These are phyloP conservation scores for Monilinia vaccinii-corymbosi DNA, from an alignment of 2,329 filamentous ascomycete species.

Conservation along the genomic window DNA sequence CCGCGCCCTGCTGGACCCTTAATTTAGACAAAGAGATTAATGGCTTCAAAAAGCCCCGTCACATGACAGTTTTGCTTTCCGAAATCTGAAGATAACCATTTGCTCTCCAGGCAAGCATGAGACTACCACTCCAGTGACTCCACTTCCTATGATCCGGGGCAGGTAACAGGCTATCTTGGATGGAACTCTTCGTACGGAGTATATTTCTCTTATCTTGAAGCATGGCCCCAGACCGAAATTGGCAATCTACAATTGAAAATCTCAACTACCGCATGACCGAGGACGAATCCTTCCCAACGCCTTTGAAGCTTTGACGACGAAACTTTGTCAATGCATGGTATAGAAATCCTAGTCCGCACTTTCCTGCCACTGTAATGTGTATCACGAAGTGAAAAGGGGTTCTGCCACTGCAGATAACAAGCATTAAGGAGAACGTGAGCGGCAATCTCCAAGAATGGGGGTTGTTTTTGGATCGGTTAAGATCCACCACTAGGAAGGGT, in stretches of 20 bases:
- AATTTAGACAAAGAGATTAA: neutral
- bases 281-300: neutral
- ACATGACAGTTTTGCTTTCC: neutral
- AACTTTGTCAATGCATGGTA: neutral
- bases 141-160: neutral
- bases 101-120: neutral
- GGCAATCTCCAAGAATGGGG: slow-evolving; percentile 1
- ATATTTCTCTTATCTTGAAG: neutral
- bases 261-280: neutral
- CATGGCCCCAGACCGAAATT: neutral
- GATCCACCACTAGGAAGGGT: neutral
- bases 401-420: slow-evolving; percentile 1
- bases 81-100: too few species aligned
- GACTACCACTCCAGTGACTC: neutral
- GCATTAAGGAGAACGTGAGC: neutral
- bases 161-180: neutral
- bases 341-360: neutral
- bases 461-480: neutral
- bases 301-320: slow-evolving; percentile 3
- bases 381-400: neutral
- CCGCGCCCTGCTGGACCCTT: neutral
- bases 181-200: neutral
- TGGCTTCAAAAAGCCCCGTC: neutral
- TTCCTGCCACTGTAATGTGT: neutral
- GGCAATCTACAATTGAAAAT: neutral